Base-by-base conservation (phyloP, 2,329 filamentous ascomycete species). In the Periconia sp. region DNA sequence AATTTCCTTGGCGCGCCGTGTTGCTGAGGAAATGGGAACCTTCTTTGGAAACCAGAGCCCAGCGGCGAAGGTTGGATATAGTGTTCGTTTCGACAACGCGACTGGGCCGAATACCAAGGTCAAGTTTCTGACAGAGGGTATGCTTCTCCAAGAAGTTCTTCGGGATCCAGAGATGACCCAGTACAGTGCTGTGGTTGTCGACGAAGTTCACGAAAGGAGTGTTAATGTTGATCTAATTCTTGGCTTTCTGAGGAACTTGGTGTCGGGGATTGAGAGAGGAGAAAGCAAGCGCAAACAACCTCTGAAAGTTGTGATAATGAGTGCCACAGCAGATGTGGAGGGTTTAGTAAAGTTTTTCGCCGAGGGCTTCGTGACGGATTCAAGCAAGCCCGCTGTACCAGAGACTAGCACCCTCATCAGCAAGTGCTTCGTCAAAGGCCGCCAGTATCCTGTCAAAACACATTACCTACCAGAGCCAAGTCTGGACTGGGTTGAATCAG, bases 181-280 rank as follows among this genome's bases (percentile, higher is more conserved):
- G 68, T 99, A 99, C 70, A 96, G 91, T 65, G 92, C 89, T 3
- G 82, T 99, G 0, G 82, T 99, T 17, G 91, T 99, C 8, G 94
- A 99, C 74, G 94, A 99, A 73, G 94, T 99, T 13, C 94, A 99
- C 77, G 94, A 99, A 77, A 83, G 94, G 63, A 96, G 92, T 61
- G 85, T 97, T 19, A 95, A 97, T 70, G 93, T 97, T 8, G 94
- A 99, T 76, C 76, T 99, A 23, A 81, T 97, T 10, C 80, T 95
- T 23, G 94, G 94, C 0, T 97, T 99, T 60, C 71, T 99, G 57
- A 90, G 90, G 68, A 88, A 89, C 56, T 83, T 97, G 45, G 77
- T 94, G 1, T 78, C 80, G 1, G 79, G 82, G 2, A 80, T 86
- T 51, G 82, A 84, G 37, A 79, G 83, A 43, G 85, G 89, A 7